Evolutionary conservation across 148 eudicot genomes (phyloP), one percentile per base, ranked within the genome.

Genomic region (Amaranthus palmeri): DNA sequence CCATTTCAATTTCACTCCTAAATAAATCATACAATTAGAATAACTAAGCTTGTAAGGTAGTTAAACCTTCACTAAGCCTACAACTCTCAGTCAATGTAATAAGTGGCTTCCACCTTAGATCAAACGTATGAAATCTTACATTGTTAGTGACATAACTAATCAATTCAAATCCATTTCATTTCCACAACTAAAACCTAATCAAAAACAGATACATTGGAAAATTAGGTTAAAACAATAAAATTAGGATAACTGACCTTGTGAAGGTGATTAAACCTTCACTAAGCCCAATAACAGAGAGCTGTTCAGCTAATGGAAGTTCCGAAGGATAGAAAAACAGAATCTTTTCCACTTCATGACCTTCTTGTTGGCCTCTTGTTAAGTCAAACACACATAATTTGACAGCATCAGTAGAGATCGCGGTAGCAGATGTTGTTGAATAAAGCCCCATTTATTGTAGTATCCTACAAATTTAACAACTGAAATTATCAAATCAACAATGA

Each of bases 231-330:
- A 57, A 8, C 10, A 67, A n/a, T 44, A 54, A 67, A 10, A 58
- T 65, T 53, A 13, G 17, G 54, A 58, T 55, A 61, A 49, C 82
- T 49, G 67, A 92, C 97, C 97, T 90, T 14, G 98, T 89, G 70
- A 93, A 93, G 68, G 97, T 93, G 78, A 93, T 88, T 66, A 93
- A 88, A 65, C 96, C 98, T 81, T 93, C 98, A 68, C 97, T 91
- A 54, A 93, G 96, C 42, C 98, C 98, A 63, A 91, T 84, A 5
- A 93, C 98, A 18, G 97, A 89, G 61, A 89, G 91, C 77, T 93
- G 97, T 0, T 82, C 76, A 10, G 96, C 71, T 43, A 91, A 81
- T 43, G 88, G 90, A 62, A 89, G 58, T 72, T 91, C 91, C 78
- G 96, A 80, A 52, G 98, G 98, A 76, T 72, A 85, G 78, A 93